These are phyloP conservation scores for Cinnamomum micranthum DNA, from an alignment of 164 flowering plant species.

Conservation along the genomic window DNA sequence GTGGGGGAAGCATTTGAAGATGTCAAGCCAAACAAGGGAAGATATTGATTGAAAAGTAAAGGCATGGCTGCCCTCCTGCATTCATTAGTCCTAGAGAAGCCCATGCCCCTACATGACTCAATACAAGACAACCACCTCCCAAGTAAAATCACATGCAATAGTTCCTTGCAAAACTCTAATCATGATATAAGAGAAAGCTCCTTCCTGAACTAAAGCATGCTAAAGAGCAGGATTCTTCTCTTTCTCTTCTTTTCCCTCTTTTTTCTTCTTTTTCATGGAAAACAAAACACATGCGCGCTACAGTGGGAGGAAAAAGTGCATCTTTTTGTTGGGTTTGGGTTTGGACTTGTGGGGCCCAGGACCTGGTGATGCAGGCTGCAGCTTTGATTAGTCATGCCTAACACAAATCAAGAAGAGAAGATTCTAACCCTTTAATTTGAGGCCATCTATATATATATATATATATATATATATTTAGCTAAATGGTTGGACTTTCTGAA, in stretches of 20 bases:
- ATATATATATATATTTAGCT: too few relatives aligned
- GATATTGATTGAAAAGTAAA: neutral
- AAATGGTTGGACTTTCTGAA: too few relatives aligned
- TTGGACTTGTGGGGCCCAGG: too few relatives aligned
- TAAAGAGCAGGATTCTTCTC: neutral
- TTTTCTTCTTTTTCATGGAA: neutral
- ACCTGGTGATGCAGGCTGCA: too few relatives aligned
- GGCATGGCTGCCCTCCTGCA: neutral
- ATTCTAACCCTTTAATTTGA: too few relatives aligned
- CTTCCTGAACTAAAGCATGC: neutral
- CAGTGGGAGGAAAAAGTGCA: neutral
- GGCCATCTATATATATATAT: too few relatives aligned
- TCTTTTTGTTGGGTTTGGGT: too few relatives aligned
- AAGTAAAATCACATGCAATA: neutral
- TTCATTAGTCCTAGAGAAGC: neutral
- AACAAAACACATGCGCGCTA: neutral
- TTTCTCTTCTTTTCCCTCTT: neutral
- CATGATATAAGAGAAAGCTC: neutral
- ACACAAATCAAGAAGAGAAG: too few relatives aligned
- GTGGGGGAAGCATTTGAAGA: conserved; percentile 3
- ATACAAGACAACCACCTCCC: neutral
- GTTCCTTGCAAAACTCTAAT: neutral
- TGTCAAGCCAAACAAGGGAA: conserved; percentile 4
- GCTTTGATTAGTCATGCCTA: too few relatives aligned
- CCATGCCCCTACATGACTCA: neutral